Evolutionary conservation across 1,284 basidiomycete species (phyloP).

Genomic region (Malassezia yamatoensis): DNA sequence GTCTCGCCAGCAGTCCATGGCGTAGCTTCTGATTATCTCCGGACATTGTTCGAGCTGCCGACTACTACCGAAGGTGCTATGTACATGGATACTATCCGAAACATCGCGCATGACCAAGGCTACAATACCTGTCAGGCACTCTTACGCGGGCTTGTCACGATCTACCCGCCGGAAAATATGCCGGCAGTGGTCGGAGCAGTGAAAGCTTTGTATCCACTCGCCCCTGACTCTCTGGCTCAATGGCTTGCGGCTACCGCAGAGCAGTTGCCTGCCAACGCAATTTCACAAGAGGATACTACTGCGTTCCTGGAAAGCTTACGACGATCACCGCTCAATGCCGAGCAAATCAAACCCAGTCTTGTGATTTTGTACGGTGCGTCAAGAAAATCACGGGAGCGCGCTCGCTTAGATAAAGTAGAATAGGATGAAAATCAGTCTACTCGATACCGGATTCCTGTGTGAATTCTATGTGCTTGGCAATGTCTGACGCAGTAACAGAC

Average conservation of each 20-base stretch:
- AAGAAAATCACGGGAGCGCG: conserved; percentile 32
- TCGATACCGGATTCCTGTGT: conserved; percentile 62
- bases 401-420: conserved; percentile 2
- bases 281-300: conserved; percentile 4
- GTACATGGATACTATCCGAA: conserved; percentile 61
- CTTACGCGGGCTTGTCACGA: conserved; percentile 63
- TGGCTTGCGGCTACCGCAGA: conserved; percentile 68
- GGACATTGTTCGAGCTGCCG: conserved; percentile 60
- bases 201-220: conserved; percentile 59
- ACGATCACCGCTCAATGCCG: conserved; percentile 16
- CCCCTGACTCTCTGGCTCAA: conserved; percentile 59
- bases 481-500: conserved; percentile 80
- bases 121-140: conserved; percentile 62
- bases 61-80: conserved; percentile 25
- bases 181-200: conserved; percentile 68
- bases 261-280: conserved; percentile 56
- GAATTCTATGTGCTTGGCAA: conserved; percentile 80
- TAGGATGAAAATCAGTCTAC: conserved; percentile 10
- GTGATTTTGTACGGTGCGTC: conserved; percentile 29
- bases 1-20: conserved; percentile 62
- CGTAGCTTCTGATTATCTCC: conserved; percentile 69
- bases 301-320: conserved; percentile 1
- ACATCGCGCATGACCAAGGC: conserved; percentile 64
- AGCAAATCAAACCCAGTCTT: conserved; percentile 28
- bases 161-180: conserved; percentile 77